Percentiles rank a stretch among this genome's conserved stretches.
Conservation (phyloP, 2,329 filamentous ascomycete genomes). For the Falciphora oryzae region DNA sequence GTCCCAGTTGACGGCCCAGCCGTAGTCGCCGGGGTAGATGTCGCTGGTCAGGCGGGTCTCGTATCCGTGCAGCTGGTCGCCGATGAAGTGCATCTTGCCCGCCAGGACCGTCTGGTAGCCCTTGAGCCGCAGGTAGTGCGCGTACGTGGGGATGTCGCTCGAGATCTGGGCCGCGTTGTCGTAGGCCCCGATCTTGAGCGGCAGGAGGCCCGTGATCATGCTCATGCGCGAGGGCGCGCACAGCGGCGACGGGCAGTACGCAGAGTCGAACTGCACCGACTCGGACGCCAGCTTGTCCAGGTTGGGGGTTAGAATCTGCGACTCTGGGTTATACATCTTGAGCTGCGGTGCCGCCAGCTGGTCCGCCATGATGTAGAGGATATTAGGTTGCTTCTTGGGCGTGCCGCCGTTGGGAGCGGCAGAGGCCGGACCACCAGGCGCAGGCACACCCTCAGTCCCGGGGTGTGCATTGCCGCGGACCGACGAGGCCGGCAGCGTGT, state of each 20-base stretch:
- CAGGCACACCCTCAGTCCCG: conserved; percentile 5
- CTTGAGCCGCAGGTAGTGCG: conserved; percentile 78
- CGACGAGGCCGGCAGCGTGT: conserved; percentile 58
- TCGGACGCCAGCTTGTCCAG: conserved; percentile 75
- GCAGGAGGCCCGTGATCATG: conserved; percentile 87
- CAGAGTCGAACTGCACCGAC: conserved; percentile 86
- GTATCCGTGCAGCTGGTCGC: conserved; percentile 90
- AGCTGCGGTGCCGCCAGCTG: conserved; percentile 86
- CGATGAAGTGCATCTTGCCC: conserved; percentile 97
- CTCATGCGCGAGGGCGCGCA: conserved; percentile 91
- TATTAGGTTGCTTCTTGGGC: conserved; percentile 43
- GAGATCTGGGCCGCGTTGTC: conserved; percentile 85
- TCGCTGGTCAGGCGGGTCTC: conserved; percentile 90
- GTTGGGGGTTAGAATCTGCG: conserved; percentile 88
- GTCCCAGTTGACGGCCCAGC: conserved; percentile 95
- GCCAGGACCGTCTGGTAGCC: conserved; percentile 88
- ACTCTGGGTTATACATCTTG: conserved; percentile 84
- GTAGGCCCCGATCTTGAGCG: conserved; percentile 85
- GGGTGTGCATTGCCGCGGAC: conserved; percentile 16
- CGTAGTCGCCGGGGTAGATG: conserved; percentile 91
- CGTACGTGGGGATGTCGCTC: conserved; percentile 83
- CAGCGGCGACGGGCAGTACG: conserved; percentile 89
- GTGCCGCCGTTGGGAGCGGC: conserved; percentile 15
- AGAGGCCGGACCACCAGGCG: not conserved
- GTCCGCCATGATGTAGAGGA: conserved; percentile 94